These are phyloP conservation scores for Artemisia tridentata DNA, from an alignment of 129 eudicot genomes.

Conservation along the genomic window DNA sequence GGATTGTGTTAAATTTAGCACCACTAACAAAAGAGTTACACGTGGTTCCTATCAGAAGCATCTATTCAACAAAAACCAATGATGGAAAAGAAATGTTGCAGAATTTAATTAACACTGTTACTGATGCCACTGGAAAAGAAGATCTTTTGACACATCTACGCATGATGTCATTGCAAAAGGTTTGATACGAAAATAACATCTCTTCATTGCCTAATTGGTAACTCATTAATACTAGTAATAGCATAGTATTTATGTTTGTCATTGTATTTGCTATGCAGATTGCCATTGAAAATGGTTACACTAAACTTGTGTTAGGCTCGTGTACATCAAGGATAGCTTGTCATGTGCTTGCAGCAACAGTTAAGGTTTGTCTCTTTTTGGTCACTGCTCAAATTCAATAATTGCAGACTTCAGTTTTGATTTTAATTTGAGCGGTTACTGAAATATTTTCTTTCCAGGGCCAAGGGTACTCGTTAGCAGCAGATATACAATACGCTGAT, in stretches of 20 bases:
- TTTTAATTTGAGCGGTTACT: neutral
- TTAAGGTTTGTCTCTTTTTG: slow-evolving; percentile 55
- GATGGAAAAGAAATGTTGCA: slow-evolving; percentile 50
- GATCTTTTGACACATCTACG: slow-evolving; percentile 73
- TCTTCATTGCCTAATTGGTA: neutral
- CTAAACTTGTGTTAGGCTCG: slow-evolving; percentile 42
- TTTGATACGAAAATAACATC: slow-evolving; percentile 1
- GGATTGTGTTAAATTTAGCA: slow-evolving; percentile 46
- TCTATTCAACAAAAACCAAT: slow-evolving; percentile 41
- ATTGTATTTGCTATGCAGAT: slow-evolving; percentile 42
- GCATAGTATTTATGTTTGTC: neutral
- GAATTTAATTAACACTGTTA: slow-evolving; percentile 43
- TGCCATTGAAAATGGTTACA: slow-evolving; percentile 83
- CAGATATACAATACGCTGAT: slow-evolving; percentile 94
- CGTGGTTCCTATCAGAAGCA: slow-evolving; percentile 51
- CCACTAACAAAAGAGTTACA: slow-evolving; percentile 63
- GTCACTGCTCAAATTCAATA: neutral
- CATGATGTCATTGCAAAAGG: slow-evolving; percentile 89
- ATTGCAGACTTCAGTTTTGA: neutral
- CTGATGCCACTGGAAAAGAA: slow-evolving; percentile 82
- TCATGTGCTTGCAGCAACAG: slow-evolving; percentile 80
- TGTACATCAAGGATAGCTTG: slow-evolving; percentile 50
- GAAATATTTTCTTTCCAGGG: slow-evolving; percentile 41
- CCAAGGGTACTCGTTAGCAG: slow-evolving; percentile 90
- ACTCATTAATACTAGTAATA: neutral